A percentile compares a stretch with the other conserved stretches of the same genome.
Evolutionary conservation across 306 rosid species (phyloP).

Genomic region (Corylus avellana): DNA sequence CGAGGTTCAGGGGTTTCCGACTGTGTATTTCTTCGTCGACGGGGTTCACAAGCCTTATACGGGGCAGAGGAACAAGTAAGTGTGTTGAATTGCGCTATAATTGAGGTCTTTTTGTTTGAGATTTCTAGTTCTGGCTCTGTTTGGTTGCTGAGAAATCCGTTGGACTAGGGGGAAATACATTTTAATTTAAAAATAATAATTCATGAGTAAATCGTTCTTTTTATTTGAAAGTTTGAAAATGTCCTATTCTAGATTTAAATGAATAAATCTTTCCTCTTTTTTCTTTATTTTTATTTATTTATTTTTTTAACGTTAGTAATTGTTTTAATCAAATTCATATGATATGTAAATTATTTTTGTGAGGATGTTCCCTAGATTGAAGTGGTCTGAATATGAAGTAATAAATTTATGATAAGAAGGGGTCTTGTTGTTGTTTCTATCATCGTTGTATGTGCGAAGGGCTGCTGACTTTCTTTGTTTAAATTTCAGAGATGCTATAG

Average conservation of each 20-base stretch:
- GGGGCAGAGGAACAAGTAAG: slow-evolving; percentile 83
- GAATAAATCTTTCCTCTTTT: background rate
- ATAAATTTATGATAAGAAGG: background rate
- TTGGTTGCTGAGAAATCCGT: background rate
- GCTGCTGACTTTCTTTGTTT: slow-evolving; percentile 16
- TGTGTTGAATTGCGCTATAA: background rate
- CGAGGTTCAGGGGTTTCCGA: slow-evolving; percentile 87
- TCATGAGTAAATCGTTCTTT: background rate
- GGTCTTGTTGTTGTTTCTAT: background rate
- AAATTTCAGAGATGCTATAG: slow-evolving; percentile 71
- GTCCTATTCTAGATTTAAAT: too few species aligned
- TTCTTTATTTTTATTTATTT: too few species aligned
- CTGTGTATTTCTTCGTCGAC: slow-evolving; percentile 69
- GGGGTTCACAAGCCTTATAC: slow-evolving; percentile 74
- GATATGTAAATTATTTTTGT: too few species aligned
- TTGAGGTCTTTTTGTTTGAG: background rate
- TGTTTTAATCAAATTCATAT: background rate
- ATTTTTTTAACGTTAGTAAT: too few species aligned
- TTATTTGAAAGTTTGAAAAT: too few species aligned
- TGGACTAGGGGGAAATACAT: background rate
- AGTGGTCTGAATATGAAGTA: background rate
- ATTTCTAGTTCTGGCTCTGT: background rate
- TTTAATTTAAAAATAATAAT: background rate
- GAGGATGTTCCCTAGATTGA: background rate
- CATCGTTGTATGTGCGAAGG: background rate